Evolutionary conservation across 2,329 filamentous ascomycete species (phyloP).

Genomic region (Ilyonectria destructans): DNA sequence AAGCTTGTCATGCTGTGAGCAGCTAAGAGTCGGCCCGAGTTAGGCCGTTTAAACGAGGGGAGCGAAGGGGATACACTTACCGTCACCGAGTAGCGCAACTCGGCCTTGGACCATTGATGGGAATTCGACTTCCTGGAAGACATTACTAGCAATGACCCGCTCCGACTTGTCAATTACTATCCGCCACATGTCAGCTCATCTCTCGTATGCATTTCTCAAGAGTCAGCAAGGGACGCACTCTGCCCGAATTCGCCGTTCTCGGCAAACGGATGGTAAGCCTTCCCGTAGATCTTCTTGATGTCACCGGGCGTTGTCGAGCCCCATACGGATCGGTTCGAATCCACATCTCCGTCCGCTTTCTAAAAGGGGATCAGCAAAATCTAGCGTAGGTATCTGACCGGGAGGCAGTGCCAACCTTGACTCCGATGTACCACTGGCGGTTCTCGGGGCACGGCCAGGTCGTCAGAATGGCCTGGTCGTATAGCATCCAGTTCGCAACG

Average conservation of each 20-base stretch:
- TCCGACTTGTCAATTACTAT: constrained; percentile 32
- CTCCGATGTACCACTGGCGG: constrained; percentile 30
- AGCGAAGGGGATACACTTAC: constrained; percentile 13
- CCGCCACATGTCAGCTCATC: constrained; percentile 9
- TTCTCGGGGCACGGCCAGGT: constrained; percentile 29
- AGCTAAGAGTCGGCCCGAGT: constrained; percentile 14
- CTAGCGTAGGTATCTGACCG: background rate
- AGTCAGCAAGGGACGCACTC: constrained; percentile 23
- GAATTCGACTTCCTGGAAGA: constrained; percentile 30
- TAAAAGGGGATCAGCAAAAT: constrained; percentile 15
- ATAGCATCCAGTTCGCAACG: constrained; percentile 33
- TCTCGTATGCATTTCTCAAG: background rate
- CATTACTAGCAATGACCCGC: constrained; percentile 32
- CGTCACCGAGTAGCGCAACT: constrained; percentile 28
- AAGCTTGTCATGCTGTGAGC: constrained; percentile 32
- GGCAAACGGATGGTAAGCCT: constrained; percentile 27
- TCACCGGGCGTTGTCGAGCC: constrained; percentile 24
- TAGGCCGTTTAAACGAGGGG: constrained; percentile 15
- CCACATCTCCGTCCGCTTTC: constrained; percentile 28
- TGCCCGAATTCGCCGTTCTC: constrained; percentile 23
- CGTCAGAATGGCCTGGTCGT: constrained; percentile 29
- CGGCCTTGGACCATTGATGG: constrained; percentile 30
- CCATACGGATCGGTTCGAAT: constrained; percentile 30
- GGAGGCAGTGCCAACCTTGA: constrained; percentile 25
- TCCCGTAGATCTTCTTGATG: constrained; percentile 31